Percentiles rank a stretch among this genome's conserved stretches.
Conservation (phyloP, 176 grass and related monocot genomes). For the Cymbopogon citratus region DNA sequence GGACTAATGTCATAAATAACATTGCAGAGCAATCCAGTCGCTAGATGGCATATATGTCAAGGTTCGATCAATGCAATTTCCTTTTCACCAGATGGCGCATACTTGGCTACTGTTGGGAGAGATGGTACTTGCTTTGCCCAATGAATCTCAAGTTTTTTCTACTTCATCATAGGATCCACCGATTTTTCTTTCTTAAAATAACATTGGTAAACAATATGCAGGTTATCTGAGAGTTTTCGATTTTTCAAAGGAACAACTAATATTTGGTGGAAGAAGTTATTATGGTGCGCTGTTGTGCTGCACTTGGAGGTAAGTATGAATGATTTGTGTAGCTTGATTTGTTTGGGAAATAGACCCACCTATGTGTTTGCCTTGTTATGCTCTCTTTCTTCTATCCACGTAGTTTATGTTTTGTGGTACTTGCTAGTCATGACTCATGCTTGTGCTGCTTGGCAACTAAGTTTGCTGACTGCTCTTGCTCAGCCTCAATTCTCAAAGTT, state of each 20-base stretch:
- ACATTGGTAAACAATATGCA: conserved; percentile 35
- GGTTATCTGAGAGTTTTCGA: conserved; percentile 97
- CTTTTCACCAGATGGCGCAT: conserved; percentile 82
- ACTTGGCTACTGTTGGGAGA: conserved; percentile 82
- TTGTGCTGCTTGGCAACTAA: not conserved
- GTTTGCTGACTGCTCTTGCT: not conserved
- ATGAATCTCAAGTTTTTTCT: not conserved
- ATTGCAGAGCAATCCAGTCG: conserved; percentile 76
- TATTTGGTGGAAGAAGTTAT: conserved; percentile 98
- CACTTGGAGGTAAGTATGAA: conserved; percentile 66
- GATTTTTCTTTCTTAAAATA: not conserved
- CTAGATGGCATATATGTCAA: conserved; percentile 94
- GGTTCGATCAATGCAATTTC: conserved; percentile 88
- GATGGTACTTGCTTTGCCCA: conserved; percentile 66
- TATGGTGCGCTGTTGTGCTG: conserved; percentile 89
- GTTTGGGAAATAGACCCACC: not conserved
- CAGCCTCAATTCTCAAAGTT: not conserved
- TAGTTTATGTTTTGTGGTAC: not conserved
- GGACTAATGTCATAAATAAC: conserved; percentile 19
- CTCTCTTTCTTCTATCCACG: not conserved
- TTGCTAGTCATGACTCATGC: not conserved
- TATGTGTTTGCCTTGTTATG: not conserved
- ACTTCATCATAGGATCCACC: not conserved
- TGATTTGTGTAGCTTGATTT: conserved; percentile 18
- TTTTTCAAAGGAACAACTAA: conserved; percentile 77